A percentile compares a stretch with the other conserved stretches of the same genome.
These are phyloP conservation scores for Phytophthora boehmeriae DNA, from an alignment of 352 stramenopile genomes.

Conservation along the genomic window DNA sequence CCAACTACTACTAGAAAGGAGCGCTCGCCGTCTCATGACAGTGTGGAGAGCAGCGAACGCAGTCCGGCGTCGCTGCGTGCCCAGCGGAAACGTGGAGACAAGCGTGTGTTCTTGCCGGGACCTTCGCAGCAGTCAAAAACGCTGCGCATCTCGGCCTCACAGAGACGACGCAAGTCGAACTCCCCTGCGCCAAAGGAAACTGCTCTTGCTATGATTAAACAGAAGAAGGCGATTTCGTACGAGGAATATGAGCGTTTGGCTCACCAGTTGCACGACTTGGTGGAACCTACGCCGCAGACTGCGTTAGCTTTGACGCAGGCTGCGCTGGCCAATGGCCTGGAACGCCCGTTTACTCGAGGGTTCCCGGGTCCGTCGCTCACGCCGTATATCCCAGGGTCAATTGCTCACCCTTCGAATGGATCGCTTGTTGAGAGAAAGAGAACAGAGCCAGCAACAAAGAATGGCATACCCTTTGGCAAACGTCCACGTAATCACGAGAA, in stretches of 20 bases:
- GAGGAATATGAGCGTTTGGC: slow-evolving; percentile 79
- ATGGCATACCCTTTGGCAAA: slow-evolving; percentile 46
- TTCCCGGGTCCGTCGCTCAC: slow-evolving; percentile 32
- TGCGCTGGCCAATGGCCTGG: slow-evolving; percentile 50
- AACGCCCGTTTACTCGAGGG: slow-evolving; percentile 36
- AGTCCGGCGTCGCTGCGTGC: slow-evolving; percentile 35
- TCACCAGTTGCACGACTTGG: slow-evolving; percentile 63
- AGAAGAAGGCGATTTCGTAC: slow-evolving; percentile 78
- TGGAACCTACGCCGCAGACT: slow-evolving; percentile 66
- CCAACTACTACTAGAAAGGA: slow-evolving; percentile 12
- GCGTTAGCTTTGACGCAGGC: slow-evolving; percentile 62
- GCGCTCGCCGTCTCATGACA: slow-evolving; percentile 36
- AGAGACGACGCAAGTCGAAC: slow-evolving; percentile 32
- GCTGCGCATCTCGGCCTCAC: slow-evolving; percentile 40
- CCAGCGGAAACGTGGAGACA: slow-evolving; percentile 47
- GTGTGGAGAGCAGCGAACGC: slow-evolving; percentile 30
- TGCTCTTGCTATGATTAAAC: slow-evolving; percentile 66
- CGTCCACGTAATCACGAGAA: slow-evolving; percentile 47
- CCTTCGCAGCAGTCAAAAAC: slow-evolving; percentile 55
- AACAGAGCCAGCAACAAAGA: slow-evolving; percentile 24
- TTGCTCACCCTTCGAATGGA: slow-evolving; percentile 29
- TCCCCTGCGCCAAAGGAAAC: slow-evolving; percentile 54
- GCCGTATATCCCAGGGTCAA: slow-evolving; percentile 50
- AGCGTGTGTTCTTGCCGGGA: slow-evolving; percentile 50
- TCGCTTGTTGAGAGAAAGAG: slow-evolving; percentile 28